Evolutionary conservation across 176 grass and related monocot species (phyloP), one percentile per base, ranked within the genome.

Genomic region (Aegilops umbellulata): DNA sequence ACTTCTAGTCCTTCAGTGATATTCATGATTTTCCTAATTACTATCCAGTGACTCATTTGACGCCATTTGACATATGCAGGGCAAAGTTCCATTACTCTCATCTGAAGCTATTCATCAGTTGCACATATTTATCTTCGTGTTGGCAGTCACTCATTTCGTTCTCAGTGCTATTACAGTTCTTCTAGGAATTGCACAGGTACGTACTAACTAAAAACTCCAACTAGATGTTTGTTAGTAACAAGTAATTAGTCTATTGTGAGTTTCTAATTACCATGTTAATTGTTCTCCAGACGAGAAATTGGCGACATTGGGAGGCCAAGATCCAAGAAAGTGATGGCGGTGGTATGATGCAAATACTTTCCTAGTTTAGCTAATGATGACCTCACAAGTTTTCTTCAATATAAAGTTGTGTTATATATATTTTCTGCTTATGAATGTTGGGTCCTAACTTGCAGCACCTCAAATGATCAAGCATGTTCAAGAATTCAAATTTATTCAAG

Each of bases 41-140:
- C n/a, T n/a, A n/a, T n/a, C 25, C 4, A 14, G 23, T 16, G 19
- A 47, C 72, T 80, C 30, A 7, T 85, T 61, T 62, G 4, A 20
- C 27, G 5, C 34, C 65, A 47, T 66, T 71, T 14, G 4, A 22
- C 15, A 14, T 46, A 78, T 55, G n/a, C 44, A 98, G 97, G 88
- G 85, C 23, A 82, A 95, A 72, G 88, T 95, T 80, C 92, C 97
- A 55, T 25, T 98, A 12, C 83, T 98, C 44, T 95, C 97, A 0
- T 16, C 72, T 2, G 76, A 95, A 35, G 93, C 93, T 12, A 85
- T 94, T 78, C 93, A 98, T 76, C 86, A 98, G 62, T 17, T 98
- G 10, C 97, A 98, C 82, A 94, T 98, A 75, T 98, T 98, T 85
- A 95, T 98, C 71, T 98, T 98, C 64, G 90, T 80, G 27, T 72